Evolutionary conservation across 2,329 filamentous ascomycete genomes (phyloP).

Genomic region (Beauveria sp.): DNA sequence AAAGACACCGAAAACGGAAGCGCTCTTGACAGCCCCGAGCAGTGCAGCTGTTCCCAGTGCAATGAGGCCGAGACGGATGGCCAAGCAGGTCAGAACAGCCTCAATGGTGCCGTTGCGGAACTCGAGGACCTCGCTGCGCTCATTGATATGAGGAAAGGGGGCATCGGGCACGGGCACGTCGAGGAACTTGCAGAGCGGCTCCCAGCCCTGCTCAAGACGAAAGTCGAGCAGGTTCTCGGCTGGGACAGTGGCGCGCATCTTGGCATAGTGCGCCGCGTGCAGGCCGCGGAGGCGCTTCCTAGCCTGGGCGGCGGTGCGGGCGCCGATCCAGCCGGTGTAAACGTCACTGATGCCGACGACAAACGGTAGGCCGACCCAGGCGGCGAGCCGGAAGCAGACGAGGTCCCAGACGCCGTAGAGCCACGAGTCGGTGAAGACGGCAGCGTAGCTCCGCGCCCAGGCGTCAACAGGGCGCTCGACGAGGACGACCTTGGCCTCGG

Average conservation of each 20-base stretch:
- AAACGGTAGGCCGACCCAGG: slow-evolving; percentile 7
- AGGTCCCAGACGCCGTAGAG: slow-evolving; percentile 4
- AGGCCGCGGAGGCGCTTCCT: slow-evolving; percentile 21
- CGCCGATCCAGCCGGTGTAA: slow-evolving; percentile 7
- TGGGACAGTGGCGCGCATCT: slow-evolving; percentile 23
- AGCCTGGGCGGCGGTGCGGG: slow-evolving; percentile 15
- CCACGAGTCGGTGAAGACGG: slow-evolving; percentile 10
- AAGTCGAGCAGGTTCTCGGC: slow-evolving; percentile 27
- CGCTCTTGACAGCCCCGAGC: not conserved
- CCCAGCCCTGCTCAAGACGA: slow-evolving; percentile 27
- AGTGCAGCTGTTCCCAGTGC: not conserved
- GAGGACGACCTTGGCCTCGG: slow-evolving; percentile 6
- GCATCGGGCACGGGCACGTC: slow-evolving; percentile 25
- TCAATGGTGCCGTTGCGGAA: slow-evolving; percentile 10
- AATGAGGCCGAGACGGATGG: slow-evolving; percentile 3
- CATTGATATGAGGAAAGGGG: slow-evolving; percentile 29
- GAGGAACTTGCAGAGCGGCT: slow-evolving; percentile 26
- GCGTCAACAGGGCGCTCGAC: slow-evolving; percentile 2
- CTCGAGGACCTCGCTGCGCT: slow-evolving; percentile 3
- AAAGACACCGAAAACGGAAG: not conserved
- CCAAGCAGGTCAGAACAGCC: slow-evolving; percentile 6
- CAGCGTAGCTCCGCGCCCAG: slow-evolving; percentile 4
- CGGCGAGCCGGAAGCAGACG: slow-evolving; percentile 6
- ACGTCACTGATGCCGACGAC: slow-evolving; percentile 6
- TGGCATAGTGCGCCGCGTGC: slow-evolving; percentile 9